Base-by-base conservation (phyloP, 805 yeast species). In the Hanseniaspora nectarophila region DNA sequence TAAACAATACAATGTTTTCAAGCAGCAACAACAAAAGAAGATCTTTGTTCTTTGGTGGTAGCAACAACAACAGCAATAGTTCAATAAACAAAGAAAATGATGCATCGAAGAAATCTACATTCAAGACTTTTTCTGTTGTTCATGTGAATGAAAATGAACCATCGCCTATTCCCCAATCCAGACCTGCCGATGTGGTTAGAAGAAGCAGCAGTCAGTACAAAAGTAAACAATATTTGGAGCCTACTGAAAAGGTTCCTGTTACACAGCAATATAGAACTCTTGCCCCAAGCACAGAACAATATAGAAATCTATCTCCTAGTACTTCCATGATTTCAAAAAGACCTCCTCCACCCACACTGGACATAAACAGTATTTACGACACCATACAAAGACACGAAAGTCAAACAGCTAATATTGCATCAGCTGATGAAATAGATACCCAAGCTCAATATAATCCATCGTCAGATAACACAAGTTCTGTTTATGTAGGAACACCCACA, bases 321-420 rank as follows among this genome's bases (percentile, higher is more conserved):
- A 23, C 21, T 5, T 42, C 53, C 4, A n/a, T 42, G 8, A 29
- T 32, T 6, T 29, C 43, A 7, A 57, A 58, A 29, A 55, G 61
- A 34, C 61, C 58, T 9, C 63, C 63, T 2, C 63, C 63, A 10
- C 62, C 62, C 6, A 53, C 57, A 4, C 32, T 60, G 12, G 60
- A 60, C 35, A 56, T 60, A 48, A 57, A 55, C 20, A 42, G 45
- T 5, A 45, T 59, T 21, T 40, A 43, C 31, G 32, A 50, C 8
- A 38, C 31, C 1, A 47, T 40, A 13, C 28, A 47, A 5, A 47
- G 40, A 15, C 43, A 39, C 12, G 40, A 37, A 26, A 45, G 48
- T 21, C 37, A 45, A 9, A n/a, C 23, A 16, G 10, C 10, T 2
- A 16, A 43, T 9, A n/a, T n/a, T n/a, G n/a, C 21, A 32, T 5